Base-by-base conservation (phyloP, 2,329 filamentous ascomycete genomes). In the Zymoseptoria passerinii region DNA sequence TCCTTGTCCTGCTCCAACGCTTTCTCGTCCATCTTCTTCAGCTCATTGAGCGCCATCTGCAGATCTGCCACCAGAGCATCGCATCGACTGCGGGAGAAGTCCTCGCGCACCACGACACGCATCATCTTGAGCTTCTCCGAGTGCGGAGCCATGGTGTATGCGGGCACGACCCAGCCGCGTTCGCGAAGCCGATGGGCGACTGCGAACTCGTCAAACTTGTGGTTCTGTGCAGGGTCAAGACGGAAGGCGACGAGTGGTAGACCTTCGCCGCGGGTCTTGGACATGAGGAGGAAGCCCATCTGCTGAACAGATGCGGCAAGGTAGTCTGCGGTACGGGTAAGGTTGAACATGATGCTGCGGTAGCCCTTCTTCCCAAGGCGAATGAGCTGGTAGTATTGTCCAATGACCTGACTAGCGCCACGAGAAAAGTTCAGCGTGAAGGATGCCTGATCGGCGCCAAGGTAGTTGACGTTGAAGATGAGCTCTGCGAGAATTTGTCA, bases 381-480 rank as follows among this genome's bases (percentile, higher is more conserved):
- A 72, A 96, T 96, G 71, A 97, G 82, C 77, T 96, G 92, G 78
- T 97, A 96, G 78, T 96, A 97, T 76, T 97, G 92, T 28, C 90
- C 92, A 62, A 97, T 95, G 70, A 96, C 89, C 72, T 96, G 92
- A 52, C 88, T 90, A 10, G 92, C 92, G 58, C 92, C 92, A 74
- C 96, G 95, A 71, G 89, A 95, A 80, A 97, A 97, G 80, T 97
- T 97, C 60, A 97, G 84, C 0, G 92, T 96, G 77, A 96, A 96
- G 2, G 90, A 96, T 1, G 91, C 88, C 73, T 97, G 92, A 71
- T 96, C 90, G 9, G 92, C 92, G 53, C 92, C 92, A 5, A 96
- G 87, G 77, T 97, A 97, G 81, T 96, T 96, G 82, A 97, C 96
- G 81, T 96, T 96, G 83, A 97, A 97, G 68, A 97, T 90, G 20